Conservation (phyloP, 108 stramenopile species). For the Cyclotella atomus region DNA sequence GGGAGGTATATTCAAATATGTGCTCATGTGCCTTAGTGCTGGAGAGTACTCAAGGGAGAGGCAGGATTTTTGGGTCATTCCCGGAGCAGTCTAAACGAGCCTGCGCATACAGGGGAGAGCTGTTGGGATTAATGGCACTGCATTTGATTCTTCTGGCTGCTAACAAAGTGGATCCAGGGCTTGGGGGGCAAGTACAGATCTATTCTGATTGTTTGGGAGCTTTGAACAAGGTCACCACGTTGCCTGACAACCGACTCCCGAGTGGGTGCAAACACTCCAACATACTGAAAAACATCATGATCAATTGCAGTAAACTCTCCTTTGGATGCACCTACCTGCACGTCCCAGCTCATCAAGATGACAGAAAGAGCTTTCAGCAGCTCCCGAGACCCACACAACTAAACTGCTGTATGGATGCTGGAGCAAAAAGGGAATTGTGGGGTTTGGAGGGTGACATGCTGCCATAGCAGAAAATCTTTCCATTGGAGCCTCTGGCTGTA, state of each 20-base stretch:
- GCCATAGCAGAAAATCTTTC: conserved; percentile 9
- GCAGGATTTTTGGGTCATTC: not conserved
- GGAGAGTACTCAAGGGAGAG: not conserved
- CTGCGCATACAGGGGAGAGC: conserved; percentile 12
- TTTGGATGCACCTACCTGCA: conserved; percentile 7
- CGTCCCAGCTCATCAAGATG: conserved; percentile 27
- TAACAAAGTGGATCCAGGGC: not conserved
- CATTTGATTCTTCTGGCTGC: conserved; percentile 3
- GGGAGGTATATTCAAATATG: not conserved
- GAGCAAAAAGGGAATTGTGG: not conserved
- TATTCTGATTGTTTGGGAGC: conserved; percentile 29
- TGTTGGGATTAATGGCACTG: conserved; percentile 12
- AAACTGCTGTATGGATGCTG: conserved; percentile 5
- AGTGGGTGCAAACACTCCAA: conserved; percentile 7
- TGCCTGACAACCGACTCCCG: conserved; percentile 15
- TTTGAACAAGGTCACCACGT: not conserved
- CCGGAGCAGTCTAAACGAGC: not conserved
- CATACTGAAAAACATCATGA: conserved; percentile 17
- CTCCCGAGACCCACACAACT: conserved; percentile 6
- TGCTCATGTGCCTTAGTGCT: not conserved
- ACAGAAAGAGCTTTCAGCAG: not conserved
- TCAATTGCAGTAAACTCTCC: conserved; percentile 13
- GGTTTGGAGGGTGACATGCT: not conserved
- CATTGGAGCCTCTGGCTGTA: conserved; percentile 15
- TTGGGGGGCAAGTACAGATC: conserved; percentile 5